Evolutionary conservation across 2,329 filamentous ascomycete species (phyloP).

Genomic region (Coccinonectria pachysandricola): DNA sequence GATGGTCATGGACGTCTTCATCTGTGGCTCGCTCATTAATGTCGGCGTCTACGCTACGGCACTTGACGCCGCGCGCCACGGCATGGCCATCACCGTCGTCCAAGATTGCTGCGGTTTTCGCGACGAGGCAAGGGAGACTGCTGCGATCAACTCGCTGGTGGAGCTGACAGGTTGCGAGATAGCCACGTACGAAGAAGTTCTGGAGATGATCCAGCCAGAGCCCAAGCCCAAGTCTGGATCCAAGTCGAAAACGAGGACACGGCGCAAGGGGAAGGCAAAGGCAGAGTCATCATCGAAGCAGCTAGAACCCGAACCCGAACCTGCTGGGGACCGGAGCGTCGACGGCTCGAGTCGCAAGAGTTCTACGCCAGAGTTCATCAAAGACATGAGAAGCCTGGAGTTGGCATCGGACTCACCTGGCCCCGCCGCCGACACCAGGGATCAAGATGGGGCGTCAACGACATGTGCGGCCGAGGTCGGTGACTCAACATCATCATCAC

Average conservation of each 20-base stretch:
- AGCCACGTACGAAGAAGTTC: conserved; percentile 48
- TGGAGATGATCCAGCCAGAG: conserved; percentile 22
- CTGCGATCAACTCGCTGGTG: conserved; percentile 60
- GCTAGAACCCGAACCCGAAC: too few relatives aligned
- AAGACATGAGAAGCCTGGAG: conserved; percentile 22
- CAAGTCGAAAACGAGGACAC: conserved; percentile 5
- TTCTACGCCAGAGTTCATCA: conserved; percentile 20
- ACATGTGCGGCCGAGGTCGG: conserved; percentile 9
- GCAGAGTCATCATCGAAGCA: conserved; percentile 4
- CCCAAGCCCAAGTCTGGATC: conserved; percentile 3
- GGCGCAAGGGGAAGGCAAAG: conserved; percentile 2
- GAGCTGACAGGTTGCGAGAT: conserved; percentile 66
- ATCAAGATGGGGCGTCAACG: conserved; percentile 9
- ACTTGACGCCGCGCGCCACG: conserved; percentile 79
- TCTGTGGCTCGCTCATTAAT: conserved; percentile 81
- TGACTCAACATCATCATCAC: too few relatives aligned
- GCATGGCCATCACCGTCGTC: conserved; percentile 75
- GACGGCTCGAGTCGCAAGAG: conserved; percentile 13
- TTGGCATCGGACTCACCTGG: conserved; percentile 18
- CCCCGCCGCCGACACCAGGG: conserved; percentile 4
- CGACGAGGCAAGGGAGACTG: conserved; percentile 55
- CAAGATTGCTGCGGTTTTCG: conserved; percentile 84
- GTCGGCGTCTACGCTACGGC: conserved; percentile 86
- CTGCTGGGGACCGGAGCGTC: too few relatives aligned
- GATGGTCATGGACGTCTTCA: conserved; percentile 79